These are phyloP conservation scores for Candida yuanshanica DNA, from an alignment of 805 yeast species.

Conservation along the genomic window DNA sequence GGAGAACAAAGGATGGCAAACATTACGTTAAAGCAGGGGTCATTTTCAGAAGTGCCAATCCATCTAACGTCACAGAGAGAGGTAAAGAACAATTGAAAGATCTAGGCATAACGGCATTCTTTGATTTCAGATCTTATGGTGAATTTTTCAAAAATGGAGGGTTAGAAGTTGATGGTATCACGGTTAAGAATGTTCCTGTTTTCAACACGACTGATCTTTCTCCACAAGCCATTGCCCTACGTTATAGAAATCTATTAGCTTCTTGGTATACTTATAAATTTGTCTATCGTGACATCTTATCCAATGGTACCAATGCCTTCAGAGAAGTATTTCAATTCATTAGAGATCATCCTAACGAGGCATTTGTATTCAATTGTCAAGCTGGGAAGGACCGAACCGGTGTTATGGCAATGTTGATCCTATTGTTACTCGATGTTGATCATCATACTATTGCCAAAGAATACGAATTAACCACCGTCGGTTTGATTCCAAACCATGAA, in stretches of 20 bases:
- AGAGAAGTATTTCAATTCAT: constrained; percentile 47
- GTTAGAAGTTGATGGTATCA: constrained; percentile 40
- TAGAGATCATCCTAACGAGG: constrained; percentile 45
- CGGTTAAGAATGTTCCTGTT: constrained; percentile 51
- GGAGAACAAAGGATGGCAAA: constrained; percentile 33
- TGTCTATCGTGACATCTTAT: constrained; percentile 56
- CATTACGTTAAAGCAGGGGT: constrained; percentile 46
- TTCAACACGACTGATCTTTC: constrained; percentile 48
- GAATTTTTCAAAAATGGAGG: constrained; percentile 46
- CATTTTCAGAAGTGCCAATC: constrained; percentile 60
- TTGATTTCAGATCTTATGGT: constrained; percentile 60
- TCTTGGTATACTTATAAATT: constrained; percentile 58
- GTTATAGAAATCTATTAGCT: constrained; percentile 47
- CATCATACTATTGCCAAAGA: constrained; percentile 62
- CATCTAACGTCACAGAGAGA: constrained; percentile 41
- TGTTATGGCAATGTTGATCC: constrained; percentile 58
- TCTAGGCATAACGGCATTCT: constrained; percentile 48
- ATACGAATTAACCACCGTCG: constrained; percentile 68
- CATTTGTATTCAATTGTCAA: constrained; percentile 67
- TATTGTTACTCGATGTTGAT: constrained; percentile 61
- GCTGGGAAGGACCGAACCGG: constrained; percentile 91
- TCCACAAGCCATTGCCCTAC: constrained; percentile 56
- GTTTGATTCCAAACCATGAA: constrained; percentile 43
- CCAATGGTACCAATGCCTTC: constrained; percentile 42
- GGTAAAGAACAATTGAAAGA: constrained; percentile 38